These are phyloP conservation scores for Cochlearia excelsa DNA, from an alignment of 345 rosid genomes.

Conservation along the genomic window DNA sequence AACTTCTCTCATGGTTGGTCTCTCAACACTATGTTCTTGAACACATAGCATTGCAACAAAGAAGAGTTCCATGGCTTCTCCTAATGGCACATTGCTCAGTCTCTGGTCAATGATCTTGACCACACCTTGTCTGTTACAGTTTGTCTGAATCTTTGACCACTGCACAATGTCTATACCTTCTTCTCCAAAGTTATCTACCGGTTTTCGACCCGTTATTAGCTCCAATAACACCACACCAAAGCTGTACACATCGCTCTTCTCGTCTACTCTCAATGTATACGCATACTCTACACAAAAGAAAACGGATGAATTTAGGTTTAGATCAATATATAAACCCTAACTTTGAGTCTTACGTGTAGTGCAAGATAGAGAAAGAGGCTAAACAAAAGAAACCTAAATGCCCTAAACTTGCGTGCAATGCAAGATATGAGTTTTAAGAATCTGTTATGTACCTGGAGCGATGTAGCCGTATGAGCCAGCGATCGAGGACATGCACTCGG, in stretches of 20 bases:
- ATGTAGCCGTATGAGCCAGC: slow-evolving; percentile 97
- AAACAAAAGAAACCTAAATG: too few species aligned
- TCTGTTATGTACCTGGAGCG: slow-evolving; percentile 73
- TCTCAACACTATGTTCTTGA: slow-evolving; percentile 85
- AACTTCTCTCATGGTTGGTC: slow-evolving; percentile 94
- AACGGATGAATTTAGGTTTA: not conserved
- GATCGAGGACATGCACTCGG: slow-evolving; percentile 93
- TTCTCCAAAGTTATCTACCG: slow-evolving; percentile 80
- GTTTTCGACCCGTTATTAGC: slow-evolving; percentile 71
- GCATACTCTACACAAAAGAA: slow-evolving; percentile 66
- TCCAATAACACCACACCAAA: slow-evolving; percentile 83
- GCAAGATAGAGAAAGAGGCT: not conserved
- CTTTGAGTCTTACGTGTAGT: slow-evolving; percentile 1
- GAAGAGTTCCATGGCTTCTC: slow-evolving; percentile 75
- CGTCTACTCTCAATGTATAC: slow-evolving; percentile 75
- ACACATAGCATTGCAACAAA: slow-evolving; percentile 83
- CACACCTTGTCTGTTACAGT: slow-evolving; percentile 58
- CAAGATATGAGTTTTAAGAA: slow-evolving; percentile 4
- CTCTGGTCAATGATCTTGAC: slow-evolving; percentile 57
- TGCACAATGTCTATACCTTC: slow-evolving; percentile 88
- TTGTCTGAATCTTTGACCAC: slow-evolving; percentile 64
- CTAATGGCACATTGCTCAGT: slow-evolving; percentile 49
- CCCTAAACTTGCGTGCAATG: not conserved
- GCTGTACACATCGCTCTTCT: slow-evolving; percentile 93
- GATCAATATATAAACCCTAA: not conserved